Evolutionary conservation across 164 flowering plant genomes (phyloP), one percentile per base, ranked within the genome.

Genomic region (Vitis vinifera): DNA sequence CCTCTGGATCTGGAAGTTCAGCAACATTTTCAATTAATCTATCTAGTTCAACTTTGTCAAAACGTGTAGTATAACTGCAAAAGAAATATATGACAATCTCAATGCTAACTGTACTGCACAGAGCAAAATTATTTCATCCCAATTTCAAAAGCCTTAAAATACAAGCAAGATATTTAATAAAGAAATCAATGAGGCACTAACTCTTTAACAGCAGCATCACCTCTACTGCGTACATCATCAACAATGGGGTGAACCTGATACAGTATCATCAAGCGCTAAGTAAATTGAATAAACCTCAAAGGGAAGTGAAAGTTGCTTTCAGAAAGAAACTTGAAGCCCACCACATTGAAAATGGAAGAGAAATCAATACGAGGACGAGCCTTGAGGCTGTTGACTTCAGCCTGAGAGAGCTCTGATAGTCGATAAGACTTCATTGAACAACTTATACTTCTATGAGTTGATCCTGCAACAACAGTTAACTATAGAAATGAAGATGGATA

Each of bases 321-420:
- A 55, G 44, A 53, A 49, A 65, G 37, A 65, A 53, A 19, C 63
- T 1, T 59, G 62, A 50, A 48, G 56, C 88, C 81, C 71, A 93
- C 99, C 76, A 71, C 76, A 65, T 79, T 68, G 64, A 95, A 95
- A 76, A 95, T 91, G 65, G 97, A 91, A 52, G 94, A 79, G 78
- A 93, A 95, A 83, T 91, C 97, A 63, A 95, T 91, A 11, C 98
- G 87, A 50, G 97, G 99, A 19, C 97, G 95, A 70, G 94, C 87
- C 81, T 91, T 90, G 55, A 91, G 91, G 69, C 78, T 62, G 65
- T 86, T 72, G 62, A 95, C 82, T 82, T 91, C 92, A 47, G 73
- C 31, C 27, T 71, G 76, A 68, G 65, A 76, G 59, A 95, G 88
- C 44, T 95, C 89, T 3, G 97, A 87, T 57, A 95, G 76, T 72